phyloP scores from a whole-genome alignment of 2,329 filamentous ascomycete species.

The Cryphonectria nitschkei region DNA sequence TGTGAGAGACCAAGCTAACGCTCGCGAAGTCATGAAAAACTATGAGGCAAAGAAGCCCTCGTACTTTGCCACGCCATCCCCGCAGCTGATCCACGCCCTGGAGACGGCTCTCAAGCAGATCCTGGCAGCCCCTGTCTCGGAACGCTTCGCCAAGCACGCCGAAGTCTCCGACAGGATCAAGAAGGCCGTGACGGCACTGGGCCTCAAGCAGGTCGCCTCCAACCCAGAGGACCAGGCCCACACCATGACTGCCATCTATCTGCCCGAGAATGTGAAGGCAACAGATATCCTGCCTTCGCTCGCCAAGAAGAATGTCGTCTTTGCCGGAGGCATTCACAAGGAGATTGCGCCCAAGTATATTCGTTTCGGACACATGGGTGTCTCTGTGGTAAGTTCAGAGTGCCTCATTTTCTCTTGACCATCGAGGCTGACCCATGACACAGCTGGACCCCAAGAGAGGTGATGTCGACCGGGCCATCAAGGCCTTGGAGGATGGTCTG shows the following conservation, averaged over 20 bases:
- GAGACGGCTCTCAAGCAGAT: conserved; percentile 89
- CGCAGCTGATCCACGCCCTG: conserved; percentile 89
- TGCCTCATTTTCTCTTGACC: not conserved
- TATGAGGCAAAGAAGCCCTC: conserved; percentile 97
- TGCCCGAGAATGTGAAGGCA: conserved; percentile 81
- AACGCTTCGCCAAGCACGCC: conserved; percentile 82
- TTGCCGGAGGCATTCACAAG: conserved; percentile 94
- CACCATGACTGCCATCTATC: conserved; percentile 96
- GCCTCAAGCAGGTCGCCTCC: conserved; percentile 82
- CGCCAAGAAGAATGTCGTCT: conserved; percentile 85
- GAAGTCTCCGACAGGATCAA: conserved; percentile 85
- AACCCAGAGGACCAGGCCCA: conserved; percentile 92
- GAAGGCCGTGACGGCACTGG: conserved; percentile 76
- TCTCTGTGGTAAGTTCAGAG: conserved; percentile 70
- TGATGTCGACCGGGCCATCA: conserved; percentile 84
- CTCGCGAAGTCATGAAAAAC: conserved; percentile 85
- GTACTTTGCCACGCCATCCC: conserved; percentile 96
- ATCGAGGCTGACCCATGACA: conserved; percentile 11
- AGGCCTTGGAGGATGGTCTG: conserved; percentile 75
- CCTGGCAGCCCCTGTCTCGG: conserved; percentile 74
- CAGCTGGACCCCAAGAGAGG: conserved; percentile 74
- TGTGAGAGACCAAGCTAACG: conserved; percentile 23
- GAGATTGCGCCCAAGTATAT: conserved; percentile 93
- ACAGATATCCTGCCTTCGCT: conserved; percentile 85
- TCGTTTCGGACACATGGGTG: conserved; percentile 96